Evolutionary conservation across 257 asterid genomes (phyloP), one percentile per base, ranked within the genome.

Genomic region (Verbascum thapsus): DNA sequence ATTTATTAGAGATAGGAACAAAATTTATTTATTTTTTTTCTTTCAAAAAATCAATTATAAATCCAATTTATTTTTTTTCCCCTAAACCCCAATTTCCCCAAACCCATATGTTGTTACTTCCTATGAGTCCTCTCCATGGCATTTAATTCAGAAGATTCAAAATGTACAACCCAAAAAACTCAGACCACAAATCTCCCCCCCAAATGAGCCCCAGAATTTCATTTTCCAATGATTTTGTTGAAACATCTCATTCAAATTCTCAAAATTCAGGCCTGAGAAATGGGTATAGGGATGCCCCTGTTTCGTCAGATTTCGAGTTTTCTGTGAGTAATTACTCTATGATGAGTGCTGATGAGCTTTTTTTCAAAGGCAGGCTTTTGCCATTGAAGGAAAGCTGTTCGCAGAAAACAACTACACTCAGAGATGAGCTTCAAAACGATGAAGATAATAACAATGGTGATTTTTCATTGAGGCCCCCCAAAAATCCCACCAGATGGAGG

Each of bases 131-230:
- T 67, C 64, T 69, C n/a, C 3, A 84, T 84, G 91, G 90, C 91
- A 88, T 77, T n/a, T n/a, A n/a, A 85, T 65, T 72, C 77, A 59
- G 79, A 7, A 60, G 10, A 8, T 3, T 26, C 12, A 43, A 84
- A 67, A 87, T 86, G 98, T 83, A 91, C 85, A 88, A 91, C 78
- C 76, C n/a, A n/a, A n/a, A 83, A 64, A 84, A 85, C 56, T 2
- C 76, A 43, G 78, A 84, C 10, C 85, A 63, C 72, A 69, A 76
- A 7, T 22, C 61, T 10, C 61, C 78, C 22, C 80, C 83, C 20
- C 85, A 81, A 8, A 80, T 80, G 72, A 86, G 96, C 81, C 99
- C 99, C 0, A 66, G 99, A 20, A 92, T 92, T 48, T 92, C 99
- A 49, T 92, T 92, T 80, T 92, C 99, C 20, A 92, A 80, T 54